phyloP scores from a whole-genome alignment of 2,329 filamentous ascomycete species.

The Epichloe gansuensis region DNA sequence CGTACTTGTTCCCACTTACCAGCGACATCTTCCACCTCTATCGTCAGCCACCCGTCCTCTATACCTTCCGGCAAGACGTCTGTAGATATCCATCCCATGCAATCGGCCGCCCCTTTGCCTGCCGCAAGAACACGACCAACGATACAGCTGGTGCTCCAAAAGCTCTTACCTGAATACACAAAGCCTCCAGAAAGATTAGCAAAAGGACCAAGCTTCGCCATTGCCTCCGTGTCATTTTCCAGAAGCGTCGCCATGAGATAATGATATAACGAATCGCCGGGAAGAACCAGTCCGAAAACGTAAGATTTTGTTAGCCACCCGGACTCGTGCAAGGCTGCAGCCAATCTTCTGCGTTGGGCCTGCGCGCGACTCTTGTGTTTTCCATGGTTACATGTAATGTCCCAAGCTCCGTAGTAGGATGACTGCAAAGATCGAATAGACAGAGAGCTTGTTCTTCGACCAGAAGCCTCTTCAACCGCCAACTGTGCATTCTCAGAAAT shows the following conservation, averaged over 20 bases:
- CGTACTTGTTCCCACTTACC: conserved; percentile 25
- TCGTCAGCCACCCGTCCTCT: conserved; percentile 45
- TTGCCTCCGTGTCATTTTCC: conserved; percentile 49
- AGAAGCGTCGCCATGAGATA: conserved; percentile 53
- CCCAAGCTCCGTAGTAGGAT: conserved; percentile 35
- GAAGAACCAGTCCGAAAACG: conserved; percentile 50
- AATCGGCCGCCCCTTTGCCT: conserved; percentile 47
- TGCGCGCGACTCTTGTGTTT: conserved; percentile 19
- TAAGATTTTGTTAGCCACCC: conserved; percentile 60
- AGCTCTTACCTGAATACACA: conserved; percentile 49
- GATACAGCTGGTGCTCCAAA: conserved; percentile 55
- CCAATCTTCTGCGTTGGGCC: conserved; percentile 38
- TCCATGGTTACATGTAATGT: conserved; percentile 19
- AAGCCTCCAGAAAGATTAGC: conserved; percentile 54
- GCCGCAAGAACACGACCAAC: conserved; percentile 53
- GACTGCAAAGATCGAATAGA: conserved; percentile 24
- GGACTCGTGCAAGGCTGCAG: conserved; percentile 42
- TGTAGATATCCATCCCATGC: conserved; percentile 56
- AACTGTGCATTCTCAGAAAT: conserved; percentile 35
- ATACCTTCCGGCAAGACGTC: conserved; percentile 40
- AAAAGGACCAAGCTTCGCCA: conserved; percentile 44
- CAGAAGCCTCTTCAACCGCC: conserved; percentile 22
- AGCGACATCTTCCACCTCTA: conserved; percentile 40
- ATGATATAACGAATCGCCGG: conserved; percentile 49
- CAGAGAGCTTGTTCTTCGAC: conserved; percentile 22